A percentile compares a stretch with the other conserved stretches of the same genome.
Evolutionary conservation across 139 green algal species (phyloP).

Genomic region (Penium margaritaceum): DNA sequence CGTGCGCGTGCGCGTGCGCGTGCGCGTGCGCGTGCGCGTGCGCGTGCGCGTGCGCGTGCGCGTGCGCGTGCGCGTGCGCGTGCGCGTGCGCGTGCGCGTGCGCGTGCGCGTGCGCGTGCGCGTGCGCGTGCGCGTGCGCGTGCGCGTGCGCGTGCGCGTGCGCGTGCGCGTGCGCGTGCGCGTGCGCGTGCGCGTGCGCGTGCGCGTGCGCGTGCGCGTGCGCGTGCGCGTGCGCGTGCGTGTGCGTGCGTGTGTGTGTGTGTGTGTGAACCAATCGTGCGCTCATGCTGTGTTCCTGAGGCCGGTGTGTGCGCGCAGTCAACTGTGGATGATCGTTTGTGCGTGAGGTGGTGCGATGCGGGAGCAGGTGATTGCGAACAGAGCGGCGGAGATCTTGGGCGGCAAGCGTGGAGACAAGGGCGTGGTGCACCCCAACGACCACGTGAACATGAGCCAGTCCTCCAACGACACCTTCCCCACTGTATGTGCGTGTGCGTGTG

Average conservation of each 20-base stretch:
- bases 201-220: neutral
- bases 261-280: too few species aligned
- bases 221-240: neutral
- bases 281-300: too few species aligned
- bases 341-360: too few species aligned
- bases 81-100: neutral
- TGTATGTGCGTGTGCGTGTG: constrained; percentile 30
- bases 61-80: neutral
- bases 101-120: neutral
- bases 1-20: neutral
- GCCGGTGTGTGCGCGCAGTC: too few species aligned
- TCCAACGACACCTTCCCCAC: constrained; percentile 95
- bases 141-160: neutral
- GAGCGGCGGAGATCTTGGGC: constrained; percentile 79
- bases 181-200: neutral
- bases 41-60: neutral
- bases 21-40: neutral
- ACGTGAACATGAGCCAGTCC: constrained; percentile 90
- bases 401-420: constrained; percentile 70
- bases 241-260: neutral
- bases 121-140: neutral
- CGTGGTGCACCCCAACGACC: constrained; percentile 88
- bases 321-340: too few species aligned
- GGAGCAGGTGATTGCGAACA: constrained; percentile 50
- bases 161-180: neutral